A percentile compares a stretch with the other conserved stretches of the same genome.
phyloP scores from a whole-genome alignment of 352 stramenopile species.

The Lagenidium sp. region DNA sequence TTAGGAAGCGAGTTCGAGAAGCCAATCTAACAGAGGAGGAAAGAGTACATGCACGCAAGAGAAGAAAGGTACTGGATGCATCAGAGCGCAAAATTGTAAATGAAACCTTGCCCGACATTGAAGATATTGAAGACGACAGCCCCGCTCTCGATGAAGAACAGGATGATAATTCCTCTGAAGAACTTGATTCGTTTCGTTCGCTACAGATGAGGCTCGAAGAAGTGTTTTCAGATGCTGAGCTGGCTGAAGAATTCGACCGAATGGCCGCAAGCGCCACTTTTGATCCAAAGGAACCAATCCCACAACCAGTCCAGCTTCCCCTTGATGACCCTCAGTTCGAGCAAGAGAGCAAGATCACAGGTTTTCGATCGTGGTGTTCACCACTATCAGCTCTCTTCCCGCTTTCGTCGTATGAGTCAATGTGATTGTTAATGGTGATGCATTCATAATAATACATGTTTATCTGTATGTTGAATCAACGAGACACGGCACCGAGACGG shows the following conservation, averaged over 20 bases:
- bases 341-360: neutral
- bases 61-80: neutral
- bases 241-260: neutral
- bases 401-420: neutral
- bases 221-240: neutral
- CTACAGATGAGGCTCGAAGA: neutral
- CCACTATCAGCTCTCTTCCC: neutral
- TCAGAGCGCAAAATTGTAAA: neutral
- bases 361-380: neutral
- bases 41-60: neutral
- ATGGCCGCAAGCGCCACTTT: neutral
- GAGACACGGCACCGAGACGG: too few species aligned
- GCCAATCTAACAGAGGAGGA: neutral
- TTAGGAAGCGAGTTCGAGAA: neutral
- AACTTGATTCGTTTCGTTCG: neutral
- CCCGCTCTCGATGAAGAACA: too few species aligned
- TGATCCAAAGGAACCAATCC: neutral
- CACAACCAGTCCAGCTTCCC: neutral
- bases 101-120: neutral
- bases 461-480: too few species aligned
- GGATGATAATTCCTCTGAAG: neutral
- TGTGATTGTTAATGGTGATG: too few species aligned
- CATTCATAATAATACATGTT: too few species aligned
- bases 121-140: neutral
- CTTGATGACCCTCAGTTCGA: neutral